phyloP scores from a whole-genome alignment of 495 filamentous ascomycete species.

The Trichoderma orchidacearum region DNA sequence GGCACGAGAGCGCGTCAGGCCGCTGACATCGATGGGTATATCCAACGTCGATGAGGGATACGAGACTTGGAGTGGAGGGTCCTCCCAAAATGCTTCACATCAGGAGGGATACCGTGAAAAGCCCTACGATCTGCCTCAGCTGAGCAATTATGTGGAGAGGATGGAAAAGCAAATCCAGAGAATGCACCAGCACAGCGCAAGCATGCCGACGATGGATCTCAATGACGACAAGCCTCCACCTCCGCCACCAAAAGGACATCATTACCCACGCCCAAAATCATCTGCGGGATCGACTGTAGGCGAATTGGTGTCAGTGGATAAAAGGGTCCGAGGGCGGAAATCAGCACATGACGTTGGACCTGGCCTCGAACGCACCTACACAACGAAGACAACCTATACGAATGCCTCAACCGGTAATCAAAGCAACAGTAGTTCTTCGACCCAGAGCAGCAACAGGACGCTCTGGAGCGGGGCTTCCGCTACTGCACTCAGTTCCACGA shows the following conservation, averaged over 20 bases:
- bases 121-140: conserved; percentile 46
- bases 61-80: conserved; percentile 31
- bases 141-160: conserved; percentile 73
- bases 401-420: conserved; percentile 54
- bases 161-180: conserved; percentile 73
- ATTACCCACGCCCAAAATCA: conserved; percentile 35
- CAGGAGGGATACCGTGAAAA: conserved; percentile 28
- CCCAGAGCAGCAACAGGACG: conserved; percentile 65
- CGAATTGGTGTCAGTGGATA: conserved; percentile 6
- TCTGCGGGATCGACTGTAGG: conserved; percentile 23
- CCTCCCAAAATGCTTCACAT: conserved; percentile 21
- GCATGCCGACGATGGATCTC: conserved; percentile 6
- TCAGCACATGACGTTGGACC: conserved; percentile 74
- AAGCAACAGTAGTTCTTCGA: conserved; percentile 59
- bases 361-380: conserved; percentile 62
- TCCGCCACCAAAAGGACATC: conserved; percentile 46
- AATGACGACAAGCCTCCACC: conserved; percentile 39
- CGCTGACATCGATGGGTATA: conserved; percentile 63
- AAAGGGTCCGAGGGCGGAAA: conserved; percentile 43
- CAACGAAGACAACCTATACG: conserved; percentile 76
- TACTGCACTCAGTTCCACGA: conserved; percentile 83
- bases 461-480: conserved; percentile 90
- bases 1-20: conserved; percentile 29
- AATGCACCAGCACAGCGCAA: conserved; percentile 49
- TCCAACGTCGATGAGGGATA: conserved; percentile 40